Base-by-base conservation (phyloP, 73 alveolate genomes). In the Blepharisma stoltei region DNA sequence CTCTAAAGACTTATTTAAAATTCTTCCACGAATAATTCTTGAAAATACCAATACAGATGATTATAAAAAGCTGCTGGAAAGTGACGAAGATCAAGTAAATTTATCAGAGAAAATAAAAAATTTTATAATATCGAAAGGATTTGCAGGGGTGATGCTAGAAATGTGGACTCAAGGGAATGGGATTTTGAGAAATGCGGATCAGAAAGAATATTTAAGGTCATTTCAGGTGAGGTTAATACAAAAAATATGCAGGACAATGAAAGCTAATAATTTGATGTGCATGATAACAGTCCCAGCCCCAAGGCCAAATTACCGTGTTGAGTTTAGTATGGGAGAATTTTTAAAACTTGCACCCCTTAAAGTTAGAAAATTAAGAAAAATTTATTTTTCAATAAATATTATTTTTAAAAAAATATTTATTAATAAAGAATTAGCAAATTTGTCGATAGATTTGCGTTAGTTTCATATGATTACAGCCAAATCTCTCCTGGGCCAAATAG, bases 141-240 rank as follows among this genome's bases (percentile, higher is more conserved):
- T 14, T 5, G 49, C 0, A 1, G 73, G 73, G 48, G 18, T 60
- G 11, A 38, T 60, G n/a, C 23, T 60, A 14, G 73, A 60, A 25
- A 14, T 60, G 18, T 60, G 73, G 73, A n/a, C 23, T 60, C 73
- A 60, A 60, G 73, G 73, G 14, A 8, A 14, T 20, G 73, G 73
- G 45, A 60, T 60, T 14, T 18, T 60, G 11, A 14, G 23, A 9
- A 25, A 25, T 38, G 0, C 23, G 48, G 38, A n/a, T 14, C 18
- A 60, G 14, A 20, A 18, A 9, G 48, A n/a, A 1, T n/a, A 60
- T 14, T 25, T 18, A 8, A 14, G 73, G 46, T 8, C 37, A 1
- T 25, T 60, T n/a, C 73, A 18, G 48, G 46, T 18, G 47, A 60
- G 73, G 5, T 14, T 60, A 38, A n/a, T 60, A 14, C 18, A 14